Evolutionary conservation across 2,329 filamentous ascomycete species (phyloP), one percentile per base, ranked within the genome.

Genomic region (Phialemoniopsis sp.): DNA sequence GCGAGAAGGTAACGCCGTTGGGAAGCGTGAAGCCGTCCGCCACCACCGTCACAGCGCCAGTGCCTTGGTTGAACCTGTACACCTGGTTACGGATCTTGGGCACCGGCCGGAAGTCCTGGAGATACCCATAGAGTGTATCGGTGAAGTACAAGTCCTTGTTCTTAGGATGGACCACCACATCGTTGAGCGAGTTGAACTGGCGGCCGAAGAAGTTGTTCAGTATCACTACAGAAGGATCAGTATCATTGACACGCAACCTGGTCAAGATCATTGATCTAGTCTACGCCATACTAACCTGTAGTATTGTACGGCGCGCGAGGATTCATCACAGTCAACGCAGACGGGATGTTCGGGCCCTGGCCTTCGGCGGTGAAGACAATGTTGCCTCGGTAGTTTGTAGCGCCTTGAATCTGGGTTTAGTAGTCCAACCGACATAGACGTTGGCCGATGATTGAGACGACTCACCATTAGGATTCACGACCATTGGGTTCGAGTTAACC

Each of bases 91-190:
- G 73, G 10, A 81, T 52, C 1, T 68, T 69, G 0, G 77, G 77
- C 6, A 54, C 46, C 0, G 72, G 72, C 0, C 78, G 66, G 48
- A 82, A 81, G 17, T 74, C 64, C 50, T 82, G 78, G 32, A 74
- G 63, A 43, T 66, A 74, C 4, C 76, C 80, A 46, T 83, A 83
- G 8, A 70, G 64, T 0, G 75, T 72, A 42, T 84, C 79, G 2
- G 78, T 83, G 49, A 84, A 82, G 62, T 80, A 84, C n/a, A 83
- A 59, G 18, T 77, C 69, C n/a, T 68, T 66, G 41, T 72, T 79
- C 10, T 56, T 53, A 21, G 76, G 66, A 46, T 80, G 68, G 40
- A 78, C 52, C 2, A 68, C 64, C 0, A 76, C 64, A 43, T 83
- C 79, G 46, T 82, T 82, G 10, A 80, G 57, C 0, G 76, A 80